Base-by-base conservation (phyloP, 164 flowering plant species). In the Vitis cinerea region DNA sequence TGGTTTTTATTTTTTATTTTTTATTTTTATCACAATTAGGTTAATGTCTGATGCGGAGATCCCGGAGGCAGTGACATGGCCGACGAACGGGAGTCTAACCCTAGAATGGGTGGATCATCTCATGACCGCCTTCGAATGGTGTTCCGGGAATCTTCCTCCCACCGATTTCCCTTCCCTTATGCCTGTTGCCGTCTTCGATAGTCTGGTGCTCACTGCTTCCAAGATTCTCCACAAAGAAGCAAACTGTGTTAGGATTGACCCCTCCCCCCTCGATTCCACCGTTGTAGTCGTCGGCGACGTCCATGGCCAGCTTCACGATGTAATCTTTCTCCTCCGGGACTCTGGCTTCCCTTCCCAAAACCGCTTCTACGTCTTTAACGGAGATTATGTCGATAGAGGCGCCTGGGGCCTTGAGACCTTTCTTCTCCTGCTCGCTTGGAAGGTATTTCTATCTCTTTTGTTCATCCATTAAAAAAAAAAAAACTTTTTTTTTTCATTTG, bases 401-500 rank as follows among this genome's bases (percentile, higher is more conserved):
- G 97, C 98, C 2, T 95, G 99, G 99, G 99, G 99, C 30, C 87
- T 95, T 10, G 99, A 95, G 72, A 88, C 93, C 3, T 95, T 91
- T 62, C 73, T 95, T 16, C 69, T 91, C 3, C 77, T 95, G 55
- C 71, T 95, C 71, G 93, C 97, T 19, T 95, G 97, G 98, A 95
- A 95, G 91, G 99, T 89, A 67, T 65, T 10, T 8, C 12, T 13
- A 16, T 53, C 31, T 31, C 58, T 50, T 31, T 30, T 11, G 6
- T 37, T 37, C 44, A 37, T 37, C 44, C 44, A 4, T 6, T 2
- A 4, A 37, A 37, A 37, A 37, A 37, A 37, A 3, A 1, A 37
- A 3, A 0, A 37, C 1, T 5, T 49, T 47, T n/a, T 16, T 10
- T 44, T 10, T 12, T 57, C 2, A 29, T 29, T 23, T 52, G 15